Base-by-base conservation (phyloP, 805 yeast species). In the Kregervanrija fluxuum region DNA sequence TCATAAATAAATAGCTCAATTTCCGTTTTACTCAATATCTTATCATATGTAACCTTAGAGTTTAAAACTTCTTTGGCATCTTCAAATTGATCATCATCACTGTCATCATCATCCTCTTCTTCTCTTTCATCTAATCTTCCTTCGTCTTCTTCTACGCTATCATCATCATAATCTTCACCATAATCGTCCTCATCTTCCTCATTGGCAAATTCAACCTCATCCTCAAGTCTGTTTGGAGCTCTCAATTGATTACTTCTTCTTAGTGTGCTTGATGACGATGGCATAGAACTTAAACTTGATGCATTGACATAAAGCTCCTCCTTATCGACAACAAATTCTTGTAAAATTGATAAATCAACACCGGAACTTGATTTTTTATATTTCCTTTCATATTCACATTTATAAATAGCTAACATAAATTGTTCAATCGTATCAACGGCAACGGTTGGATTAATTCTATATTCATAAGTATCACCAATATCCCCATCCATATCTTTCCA, bases 401-500 rank as follows among this genome's bases (percentile, higher is more conserved):
- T 74, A 55, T 77, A 73, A 11, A 87, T 69, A 1, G 79, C 69
- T 22, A 67, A 59, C 66, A 82, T 74, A 60, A 91, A 91, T 37
- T 71, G 69, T 31, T 82, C 78, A 35, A 83, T 76, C 35, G 79
- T 72, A 22, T 70, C 76, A 12, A 67, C 54, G 8, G 77, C 68
- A n/a, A 80, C 75, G 11, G 74, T 72, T 40, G 73, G 74, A 48
- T 80, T 86, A 41, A 87, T 77, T 16, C 84, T 72, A 64, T 86
- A 90, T 62, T 89, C 95, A 62, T 83, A 88, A 50, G 71, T 66
- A 56, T 90, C 97, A 17, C 88, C 96, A 5, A 73, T 70, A 55
- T 90, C 96, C n/a, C 96, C 96, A 37, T 79, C 80, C 33, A 79
- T 59, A 60, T 93, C 96, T 11, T 67, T 71, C 98, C 98, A 91